Evolutionary conservation across 2,329 filamentous ascomycete species (phyloP), one percentile per base, ranked within the genome.

Genomic region (Cucurbitaria berberidis): DNA sequence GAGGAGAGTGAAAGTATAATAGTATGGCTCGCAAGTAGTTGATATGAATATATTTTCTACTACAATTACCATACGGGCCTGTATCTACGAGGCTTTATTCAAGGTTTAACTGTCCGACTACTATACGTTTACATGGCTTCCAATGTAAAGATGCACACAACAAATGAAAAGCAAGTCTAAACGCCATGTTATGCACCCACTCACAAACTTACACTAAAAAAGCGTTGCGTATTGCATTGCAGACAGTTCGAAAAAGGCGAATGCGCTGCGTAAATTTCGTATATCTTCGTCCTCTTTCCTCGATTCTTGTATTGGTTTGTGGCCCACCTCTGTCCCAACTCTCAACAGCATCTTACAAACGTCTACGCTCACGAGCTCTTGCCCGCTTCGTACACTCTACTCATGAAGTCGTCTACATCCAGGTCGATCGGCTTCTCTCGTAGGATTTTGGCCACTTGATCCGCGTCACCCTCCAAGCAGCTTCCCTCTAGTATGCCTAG

Each of bases 401-500:
- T 63, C 68, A 73, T 70, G 40, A 74, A 74, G 19, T 66, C 68
- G 34, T 73, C 69, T 2, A 66, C 61, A 9, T 59, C 59, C 8
- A 63, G 42, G 2, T 59, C 58, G 16, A 68, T 43, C 36, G 43
- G 45, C 53, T 62, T 64, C 9, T 57, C 55, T 29, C 45, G 44
- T 8, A 73, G 30, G 1, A 54, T 53, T 1, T 38, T 30, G 10
- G 65, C 55, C 4, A 72, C 63, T n/a, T 56, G 60, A 32, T 52
- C 53, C 5, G 77, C 55, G 5, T 73, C 73, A 19, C 82, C 66
- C 30, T 62, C 60, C 51, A 66, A 49, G 46, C 66, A 70, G 18
- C 49, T 80, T 10, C 75, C 75, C 66, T 87, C 84, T 1, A 85
- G 62, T 6, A 72, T 69, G 0, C 74, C 72, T 18, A 95, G 73